A percentile compares a stretch with the other conserved stretches of the same genome.
phyloP scores from a whole-genome alignment of 176 grass and related monocot species.

The Urochloa ruziziensis region DNA sequence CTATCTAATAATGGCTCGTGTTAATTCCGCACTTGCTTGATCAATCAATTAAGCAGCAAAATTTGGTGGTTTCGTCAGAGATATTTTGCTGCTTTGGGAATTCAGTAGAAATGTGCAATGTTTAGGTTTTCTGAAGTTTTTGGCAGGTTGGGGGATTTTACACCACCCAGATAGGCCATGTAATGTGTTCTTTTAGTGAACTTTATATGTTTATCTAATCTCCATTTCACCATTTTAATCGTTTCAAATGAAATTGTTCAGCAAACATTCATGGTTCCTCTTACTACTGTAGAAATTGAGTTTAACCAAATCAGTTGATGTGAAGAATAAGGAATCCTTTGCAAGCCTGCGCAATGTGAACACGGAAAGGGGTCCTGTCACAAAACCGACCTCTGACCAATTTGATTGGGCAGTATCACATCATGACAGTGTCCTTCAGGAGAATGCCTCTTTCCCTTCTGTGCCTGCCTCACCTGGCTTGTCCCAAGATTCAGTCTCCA shows the following conservation, averaged over 20 bases:
- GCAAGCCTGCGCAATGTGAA: constrained; percentile 15
- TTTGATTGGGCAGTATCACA: constrained; percentile 25
- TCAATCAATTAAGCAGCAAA: too few relatives aligned
- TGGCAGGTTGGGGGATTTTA: not conserved
- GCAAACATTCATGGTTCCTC: not conserved
- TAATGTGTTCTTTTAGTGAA: not conserved
- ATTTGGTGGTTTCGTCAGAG: not conserved
- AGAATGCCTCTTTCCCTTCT: not conserved
- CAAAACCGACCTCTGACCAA: not conserved
- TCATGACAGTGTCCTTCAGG: not conserved
- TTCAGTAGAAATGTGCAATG: not conserved
- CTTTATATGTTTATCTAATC: not conserved
- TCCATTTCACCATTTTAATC: not conserved
- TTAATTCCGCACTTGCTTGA: not conserved
- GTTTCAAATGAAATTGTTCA: not conserved
- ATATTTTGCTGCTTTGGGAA: not conserved
- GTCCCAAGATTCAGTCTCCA: constrained; percentile 30
- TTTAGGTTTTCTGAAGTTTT: not conserved
- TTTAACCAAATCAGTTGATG: constrained; percentile 4
- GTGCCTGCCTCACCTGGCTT: not conserved
- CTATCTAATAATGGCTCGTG: not conserved
- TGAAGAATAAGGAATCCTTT: constrained; percentile 29
- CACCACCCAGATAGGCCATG: not conserved
- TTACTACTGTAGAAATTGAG: constrained; percentile 25
- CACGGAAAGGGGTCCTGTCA: not conserved